Percentiles rank a stretch among this genome's conserved stretches.
These are phyloP conservation scores for Thraustochytrium sp. DNA, from an alignment of 352 stramenopile species.

Conservation along the genomic window DNA sequence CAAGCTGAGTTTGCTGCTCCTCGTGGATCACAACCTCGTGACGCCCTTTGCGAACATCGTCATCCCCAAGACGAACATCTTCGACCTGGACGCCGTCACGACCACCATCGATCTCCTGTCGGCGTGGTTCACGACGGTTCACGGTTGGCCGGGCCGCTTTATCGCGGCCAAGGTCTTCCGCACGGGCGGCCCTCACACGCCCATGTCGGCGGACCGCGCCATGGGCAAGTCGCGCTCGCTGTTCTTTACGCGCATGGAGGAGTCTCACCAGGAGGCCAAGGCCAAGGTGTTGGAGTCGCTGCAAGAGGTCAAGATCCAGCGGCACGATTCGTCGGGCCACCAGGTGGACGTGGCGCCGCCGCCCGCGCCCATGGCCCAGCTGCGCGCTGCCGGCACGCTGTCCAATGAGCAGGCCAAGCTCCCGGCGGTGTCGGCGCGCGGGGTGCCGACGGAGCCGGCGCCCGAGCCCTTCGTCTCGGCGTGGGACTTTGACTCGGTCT, in stretches of 20 bases:
- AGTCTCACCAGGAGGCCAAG: conserved; percentile 5
- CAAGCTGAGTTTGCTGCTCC: conserved; percentile 1
- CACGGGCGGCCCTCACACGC: background rate
- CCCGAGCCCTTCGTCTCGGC: conserved; percentile 5
- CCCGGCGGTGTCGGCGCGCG: background rate
- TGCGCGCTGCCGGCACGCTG: conserved; percentile 15
- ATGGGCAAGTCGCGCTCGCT: background rate
- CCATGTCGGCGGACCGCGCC: background rate
- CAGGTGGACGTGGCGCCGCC: conserved; percentile 11
- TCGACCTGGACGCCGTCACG: conserved; percentile 16
- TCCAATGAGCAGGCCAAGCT: background rate
- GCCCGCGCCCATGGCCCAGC: background rate
- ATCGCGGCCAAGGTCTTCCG: conserved; percentile 18
- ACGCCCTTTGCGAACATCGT: conserved; percentile 26
- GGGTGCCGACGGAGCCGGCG: background rate
- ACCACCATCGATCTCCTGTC: conserved; percentile 28
- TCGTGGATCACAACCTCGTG: conserved; percentile 13
- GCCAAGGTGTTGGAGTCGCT: background rate
- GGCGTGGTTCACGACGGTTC: conserved; percentile 17
- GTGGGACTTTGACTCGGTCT: conserved; percentile 35
- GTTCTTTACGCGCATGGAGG: conserved; percentile 27
- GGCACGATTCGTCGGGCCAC: background rate
- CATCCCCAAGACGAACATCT: conserved; percentile 37
- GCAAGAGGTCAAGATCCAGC: background rate
- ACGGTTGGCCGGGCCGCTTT: conserved; percentile 30